Base-by-base conservation (phyloP, 2,329 filamentous ascomycete species). In the Aspergillus novofumigatus region DNA sequence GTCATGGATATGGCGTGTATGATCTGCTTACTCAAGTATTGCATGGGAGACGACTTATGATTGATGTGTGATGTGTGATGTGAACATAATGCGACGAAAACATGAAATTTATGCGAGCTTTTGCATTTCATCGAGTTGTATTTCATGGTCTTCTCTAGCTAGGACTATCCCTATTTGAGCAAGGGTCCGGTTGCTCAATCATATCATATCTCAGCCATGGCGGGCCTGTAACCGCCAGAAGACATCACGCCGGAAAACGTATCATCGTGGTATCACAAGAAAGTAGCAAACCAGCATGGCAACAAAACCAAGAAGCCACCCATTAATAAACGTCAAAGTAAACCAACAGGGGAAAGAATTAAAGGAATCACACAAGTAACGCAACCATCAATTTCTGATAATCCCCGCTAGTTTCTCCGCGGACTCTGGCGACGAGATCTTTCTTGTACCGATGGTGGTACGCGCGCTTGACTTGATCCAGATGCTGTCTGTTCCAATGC, bases 371-470 rank as follows among this genome's bases (percentile, higher is more conserved):
- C 65, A 75, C 74, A 61, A 84, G 70, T 67, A 84, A 77, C 59
- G 88, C 91, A 62, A 95, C 75, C 83, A 97, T 81, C 67, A 93
- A 75, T 64, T 77, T 83, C 76, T 90, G 81, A 66, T 94, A 96
- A 73, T 96, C 88, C 4, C 92, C 90, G 59, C 88, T 90, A 4
- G 91, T 95, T 80, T 97, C 93, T 2, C 87, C 86, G 69, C 84
- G 84, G 67, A 97, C 89, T 50, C 91, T 81, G 55, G 80, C 79
- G 10, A 83, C 80, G 55, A 97, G 75, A 60, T 86, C 86, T 66
- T 78, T 85, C 64, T 83, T 81, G 74, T 88, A 95, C 49, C 82
- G 82, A 66, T 88, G 83, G 67, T 86, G 80, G 74, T 92, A 97
- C 9, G 90, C 91, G 0, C 80, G 82, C 75, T 90, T 92, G 56